Base-by-base conservation (phyloP, 257 asterid genomes). In the Solanum peruvianum region DNA sequence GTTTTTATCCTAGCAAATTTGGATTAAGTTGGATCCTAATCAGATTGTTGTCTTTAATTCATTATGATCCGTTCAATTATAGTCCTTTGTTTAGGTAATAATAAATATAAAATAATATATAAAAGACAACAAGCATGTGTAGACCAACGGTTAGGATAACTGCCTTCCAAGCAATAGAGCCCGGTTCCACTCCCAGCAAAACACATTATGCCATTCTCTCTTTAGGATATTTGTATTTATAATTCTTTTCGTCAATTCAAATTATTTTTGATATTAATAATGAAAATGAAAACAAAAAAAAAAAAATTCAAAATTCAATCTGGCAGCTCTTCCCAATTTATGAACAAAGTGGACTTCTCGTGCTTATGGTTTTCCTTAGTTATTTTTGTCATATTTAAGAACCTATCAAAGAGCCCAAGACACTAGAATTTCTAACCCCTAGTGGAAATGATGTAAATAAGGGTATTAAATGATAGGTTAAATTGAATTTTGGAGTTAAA, bases 101-200 rank as follows among this genome's bases (percentile, higher is more conserved):
- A 47, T 14, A 52, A 5, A 2, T 16, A 3, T 16, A 16, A 6
- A 52, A 52, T 18, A 9, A 52, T 52, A 21, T 16, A 1, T 6
- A 3, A 2, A 6, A 15, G 21, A 14, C 6, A 45, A 0, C 9
- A 44, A 35, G 39, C 6, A 31, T 37, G 11, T 73, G 82, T 39
- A 39, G 82, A 37, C 82, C 82, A 73, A 73, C 52, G 82, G 52
- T 73, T 73, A 95, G 98, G 99, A 95, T 97, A 97, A 96, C 95
- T 95, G 98, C 99, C 97, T 92, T 97, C 98, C 98, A 97, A 95
- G 98, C 99, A 94, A 95, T 94, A 97, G 99, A 96, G 95, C 97
- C 97, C 98, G 99, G 99, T 95, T 97, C 96, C 96, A 97, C 98
- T 93, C 95, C 93, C 95, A 94, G 96, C 96, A 93, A 62, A 93